Conservation (phyloP, 805 yeast genomes). For the Wickerhamiella lipophila region DNA sequence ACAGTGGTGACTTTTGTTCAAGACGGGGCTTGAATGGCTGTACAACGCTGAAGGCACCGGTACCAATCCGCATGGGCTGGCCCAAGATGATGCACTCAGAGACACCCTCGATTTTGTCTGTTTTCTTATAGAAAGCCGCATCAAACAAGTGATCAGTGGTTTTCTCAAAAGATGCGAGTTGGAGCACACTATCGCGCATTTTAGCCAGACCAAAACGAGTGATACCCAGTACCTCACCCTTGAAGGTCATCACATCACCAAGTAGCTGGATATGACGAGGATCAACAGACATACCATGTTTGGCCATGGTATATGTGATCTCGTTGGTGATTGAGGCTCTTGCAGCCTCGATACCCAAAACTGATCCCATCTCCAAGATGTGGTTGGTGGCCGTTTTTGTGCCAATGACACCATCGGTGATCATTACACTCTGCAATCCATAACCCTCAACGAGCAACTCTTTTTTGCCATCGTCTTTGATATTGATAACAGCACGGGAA, state of each 20-base stretch:
- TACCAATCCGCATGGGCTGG: conserved; percentile 94
- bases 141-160: conserved; percentile 97
- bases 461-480: conserved; percentile 64
- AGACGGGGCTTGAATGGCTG: conserved; percentile 24
- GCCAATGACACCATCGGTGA: conserved; percentile 93
- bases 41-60: conserved; percentile 80
- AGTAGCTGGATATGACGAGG: conserved; percentile 96
- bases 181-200: conserved; percentile 96
- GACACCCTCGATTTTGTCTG: conserved; percentile 91
- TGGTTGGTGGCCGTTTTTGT: conserved; percentile 81
- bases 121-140: conserved; percentile 96
- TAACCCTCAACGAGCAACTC: conserved; percentile 96
- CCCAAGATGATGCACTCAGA: conserved; percentile 95
- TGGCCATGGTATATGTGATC: conserved; percentile 94
- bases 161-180: conserved; percentile 93
- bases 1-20: conserved; percentile 17
- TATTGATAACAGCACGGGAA: conserved; percentile 91
- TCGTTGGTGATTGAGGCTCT: conserved; percentile 84
- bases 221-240: conserved; percentile 96
- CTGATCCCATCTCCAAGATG: conserved; percentile 75
- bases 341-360: conserved; percentile 96
- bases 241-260: conserved; percentile 98
- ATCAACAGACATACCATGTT: conserved; percentile 99
- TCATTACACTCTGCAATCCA: conserved; percentile 91
- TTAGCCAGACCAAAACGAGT: conserved; percentile 96